Conservation (phyloP, 116 monocot genomes). For the Posidonia oceanica region DNA sequence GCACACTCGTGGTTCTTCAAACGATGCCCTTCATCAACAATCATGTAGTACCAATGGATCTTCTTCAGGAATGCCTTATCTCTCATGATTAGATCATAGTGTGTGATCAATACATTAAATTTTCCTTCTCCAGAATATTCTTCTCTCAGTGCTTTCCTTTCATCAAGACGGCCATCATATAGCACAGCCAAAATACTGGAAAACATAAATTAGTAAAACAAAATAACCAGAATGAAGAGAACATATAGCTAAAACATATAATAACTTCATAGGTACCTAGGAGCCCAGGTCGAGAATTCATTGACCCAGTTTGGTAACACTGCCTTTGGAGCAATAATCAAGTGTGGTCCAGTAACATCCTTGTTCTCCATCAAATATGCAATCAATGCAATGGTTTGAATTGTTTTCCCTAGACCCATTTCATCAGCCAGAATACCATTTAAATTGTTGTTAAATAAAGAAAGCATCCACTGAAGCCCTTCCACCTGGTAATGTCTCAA, state of each 20-base stretch:
- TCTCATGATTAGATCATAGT: slow-evolving; percentile 96
- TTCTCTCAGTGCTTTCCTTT: slow-evolving; percentile 87
- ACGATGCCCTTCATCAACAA: slow-evolving; percentile 99
- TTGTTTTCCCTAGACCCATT: slow-evolving; percentile 99
- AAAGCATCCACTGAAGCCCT: slow-evolving; percentile 99
- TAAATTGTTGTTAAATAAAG: slow-evolving; percentile 95
- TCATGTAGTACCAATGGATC: slow-evolving; percentile 91
- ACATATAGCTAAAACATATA: background rate
- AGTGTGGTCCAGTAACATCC: slow-evolving; percentile 78
- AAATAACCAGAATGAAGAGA: background rate
- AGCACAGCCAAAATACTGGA: slow-evolving; percentile 69
- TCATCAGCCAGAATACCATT: slow-evolving; percentile 99
- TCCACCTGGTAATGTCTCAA: slow-evolving; percentile 92
- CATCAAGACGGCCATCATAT: slow-evolving; percentile 94
- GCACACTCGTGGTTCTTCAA: slow-evolving; percentile 96
- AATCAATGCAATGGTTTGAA: slow-evolving; percentile 90
- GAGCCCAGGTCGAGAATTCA: slow-evolving; percentile 94
- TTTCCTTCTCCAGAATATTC: slow-evolving; percentile 67
- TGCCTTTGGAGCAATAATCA: slow-evolving; percentile 97
- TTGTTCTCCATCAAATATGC: slow-evolving; percentile 90
- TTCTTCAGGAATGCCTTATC: slow-evolving; percentile 89
- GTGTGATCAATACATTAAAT: slow-evolving; percentile 90
- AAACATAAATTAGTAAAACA: background rate
- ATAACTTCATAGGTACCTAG: slow-evolving; percentile 41
- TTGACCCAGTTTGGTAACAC: slow-evolving; percentile 91